Evolutionary conservation across 1,284 basidiomycete species (phyloP), one percentile per base, ranked within the genome.

Genomic region (Singerocomus inundabilis): DNA sequence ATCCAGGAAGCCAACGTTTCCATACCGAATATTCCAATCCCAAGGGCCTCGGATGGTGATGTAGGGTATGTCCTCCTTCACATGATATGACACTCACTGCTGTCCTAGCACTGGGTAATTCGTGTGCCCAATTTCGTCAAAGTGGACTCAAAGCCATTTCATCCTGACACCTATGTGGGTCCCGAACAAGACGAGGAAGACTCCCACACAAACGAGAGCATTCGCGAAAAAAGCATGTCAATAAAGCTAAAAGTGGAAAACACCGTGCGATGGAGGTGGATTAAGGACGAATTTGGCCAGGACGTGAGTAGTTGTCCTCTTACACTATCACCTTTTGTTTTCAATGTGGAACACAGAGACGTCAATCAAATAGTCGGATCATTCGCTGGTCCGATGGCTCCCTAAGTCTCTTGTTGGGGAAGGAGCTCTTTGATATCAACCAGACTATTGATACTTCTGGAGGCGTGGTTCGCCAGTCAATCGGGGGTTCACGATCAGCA

Each of bases 301-400:
- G 84, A 85, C 61, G 91, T 91, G 61, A 71, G 85, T 76, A 11
- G 26, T 6, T 30, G 10, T 30, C 33, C 29, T 10, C 25, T 31
- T 18, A 15, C 2, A 13, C 31, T 4, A 18, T 18, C 40, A 24
- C 33, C 45, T 21, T 49, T 53, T 52, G 32, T 52, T 13, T 21
- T 21, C 21, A 21, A 59, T 18, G 36, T 31, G 36, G 34, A 43
- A n/a, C 51, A 18, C 65, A 92, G 85, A 73, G 74, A 59, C 80
- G 85, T 55, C 86, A 94, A 73, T 92, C 91, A 9, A 97, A 97
- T 65, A 82, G 85, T 55, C 86, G 93, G 15, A 76, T 95, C 33
- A 83, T 97, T 48, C 83, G 86, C 8, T 97, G 93, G 93, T 95
- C 91, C 21, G 94, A 97, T 64, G 93, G 93, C 25, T 80, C 87